Evolutionary conservation across 768 basidiomycete species (phyloP).

Genomic region (Leccinellum rugosiceps): DNA sequence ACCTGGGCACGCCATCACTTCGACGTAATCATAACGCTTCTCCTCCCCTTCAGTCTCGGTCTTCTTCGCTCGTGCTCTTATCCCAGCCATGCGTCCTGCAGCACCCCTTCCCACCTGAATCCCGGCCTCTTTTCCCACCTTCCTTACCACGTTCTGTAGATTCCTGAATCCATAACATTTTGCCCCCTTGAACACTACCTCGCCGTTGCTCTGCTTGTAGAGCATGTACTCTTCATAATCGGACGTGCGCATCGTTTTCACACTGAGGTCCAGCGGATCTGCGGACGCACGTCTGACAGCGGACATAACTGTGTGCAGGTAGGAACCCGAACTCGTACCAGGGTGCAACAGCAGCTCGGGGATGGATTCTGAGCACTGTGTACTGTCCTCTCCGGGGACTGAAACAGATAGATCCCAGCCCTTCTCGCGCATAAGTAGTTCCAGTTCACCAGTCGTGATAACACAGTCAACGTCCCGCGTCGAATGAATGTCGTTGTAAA

Average conservation of each 20-base stretch:
- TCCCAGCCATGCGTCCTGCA: slow-evolving; percentile 42
- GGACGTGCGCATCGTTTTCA: slow-evolving; percentile 62
- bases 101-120: slow-evolving; percentile 70
- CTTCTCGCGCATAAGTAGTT: slow-evolving; percentile 78
- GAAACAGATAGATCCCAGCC: slow-evolving; percentile 69
- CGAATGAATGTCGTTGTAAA: slow-evolving; percentile 75
- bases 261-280: slow-evolving; percentile 45
- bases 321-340: slow-evolving; percentile 91
- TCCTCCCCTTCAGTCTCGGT: slow-evolving; percentile 36
- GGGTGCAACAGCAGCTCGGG: slow-evolving; percentile 76
- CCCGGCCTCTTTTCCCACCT: slow-evolving; percentile 83
- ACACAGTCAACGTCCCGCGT: slow-evolving; percentile 97
- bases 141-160: slow-evolving; percentile 92
- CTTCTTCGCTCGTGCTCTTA: slow-evolving; percentile 31
- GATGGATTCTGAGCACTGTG: slow-evolving; percentile 29
- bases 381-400: slow-evolving; percentile 48
- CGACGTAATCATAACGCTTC: slow-evolving; percentile 80
- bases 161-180: slow-evolving; percentile 98
- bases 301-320: slow-evolving; percentile 75
- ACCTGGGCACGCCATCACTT: slow-evolving; percentile 98
- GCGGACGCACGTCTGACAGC: slow-evolving; percentile 44
- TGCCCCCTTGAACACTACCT: slow-evolving; percentile 84
- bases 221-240: slow-evolving; percentile 79
- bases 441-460: slow-evolving; percentile 93
- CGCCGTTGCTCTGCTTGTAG: slow-evolving; percentile 40